Percentiles rank a stretch among this genome's conserved stretches.
Conservation (phyloP, 2,329 filamentous ascomycete species). For the Botrytis byssoidea region DNA sequence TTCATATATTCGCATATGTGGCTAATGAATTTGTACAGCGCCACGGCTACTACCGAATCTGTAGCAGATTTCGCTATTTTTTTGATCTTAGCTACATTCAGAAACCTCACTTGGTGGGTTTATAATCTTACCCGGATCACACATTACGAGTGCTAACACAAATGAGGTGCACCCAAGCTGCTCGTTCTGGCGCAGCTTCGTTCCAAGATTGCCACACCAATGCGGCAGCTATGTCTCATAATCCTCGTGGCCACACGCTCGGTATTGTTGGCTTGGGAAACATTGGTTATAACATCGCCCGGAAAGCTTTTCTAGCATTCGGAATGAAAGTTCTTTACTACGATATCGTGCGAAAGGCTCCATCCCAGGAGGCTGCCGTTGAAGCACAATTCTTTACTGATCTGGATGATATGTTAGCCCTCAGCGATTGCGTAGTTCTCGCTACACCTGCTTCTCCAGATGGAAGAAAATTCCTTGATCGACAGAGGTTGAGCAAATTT, state of each 20-base stretch:
- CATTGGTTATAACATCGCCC: constrained; percentile 60
- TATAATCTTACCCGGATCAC: neutral
- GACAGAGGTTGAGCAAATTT: constrained; percentile 49
- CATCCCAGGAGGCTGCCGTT: constrained; percentile 39
- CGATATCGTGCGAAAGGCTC: constrained; percentile 52
- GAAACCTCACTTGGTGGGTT: constrained; percentile 60
- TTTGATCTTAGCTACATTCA: constrained; percentile 67
- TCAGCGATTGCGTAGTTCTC: constrained; percentile 60
- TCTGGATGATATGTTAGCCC: constrained; percentile 52
- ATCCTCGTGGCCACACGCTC: constrained; percentile 59
- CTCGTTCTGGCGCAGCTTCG: constrained; percentile 26
- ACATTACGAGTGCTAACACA: neutral
- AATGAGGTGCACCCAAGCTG: constrained; percentile 35
- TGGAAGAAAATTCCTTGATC: constrained; percentile 50
- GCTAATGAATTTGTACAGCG: constrained; percentile 40
- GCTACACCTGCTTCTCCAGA: constrained; percentile 55
- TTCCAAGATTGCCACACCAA: constrained; percentile 61
- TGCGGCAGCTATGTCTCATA: constrained; percentile 59
- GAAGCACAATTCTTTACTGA: constrained; percentile 53
- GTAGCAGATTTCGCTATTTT: constrained; percentile 71
- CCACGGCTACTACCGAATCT: constrained; percentile 67
- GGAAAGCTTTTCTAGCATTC: constrained; percentile 57
- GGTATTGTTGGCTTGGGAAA: constrained; percentile 70
- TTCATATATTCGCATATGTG: neutral
- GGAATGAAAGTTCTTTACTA: constrained; percentile 66